Conservation (phyloP, 202 grass and related monocot species). For the Setaria viridis region DNA sequence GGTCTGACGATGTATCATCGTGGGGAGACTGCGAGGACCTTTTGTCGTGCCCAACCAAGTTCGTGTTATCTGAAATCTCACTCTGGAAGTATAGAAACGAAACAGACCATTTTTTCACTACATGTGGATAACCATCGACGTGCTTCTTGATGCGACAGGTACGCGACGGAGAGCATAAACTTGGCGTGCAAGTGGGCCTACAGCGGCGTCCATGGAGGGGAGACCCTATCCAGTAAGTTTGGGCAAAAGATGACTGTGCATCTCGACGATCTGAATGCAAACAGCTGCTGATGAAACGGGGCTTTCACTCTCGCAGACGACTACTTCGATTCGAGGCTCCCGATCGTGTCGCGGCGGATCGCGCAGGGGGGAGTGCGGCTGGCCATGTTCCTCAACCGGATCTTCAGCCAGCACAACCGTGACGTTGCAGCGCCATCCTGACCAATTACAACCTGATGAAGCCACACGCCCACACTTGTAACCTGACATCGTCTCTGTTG, state of each 20-base stretch:
- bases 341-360: slow-evolving; percentile 69
- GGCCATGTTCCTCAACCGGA: slow-evolving; percentile 76
- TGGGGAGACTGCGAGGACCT: slow-evolving; percentile 79
- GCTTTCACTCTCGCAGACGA: slow-evolving; percentile 44
- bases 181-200: slow-evolving; percentile 89
- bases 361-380: slow-evolving; percentile 86
- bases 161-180: slow-evolving; percentile 78
- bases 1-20: slow-evolving; percentile 68
- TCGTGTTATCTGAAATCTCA: slow-evolving; percentile 13
- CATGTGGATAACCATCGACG: background rate
- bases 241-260: background rate
- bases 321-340: slow-evolving; percentile 80
- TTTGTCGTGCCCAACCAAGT: slow-evolving; percentile 73
- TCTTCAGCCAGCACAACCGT: slow-evolving; percentile 62
- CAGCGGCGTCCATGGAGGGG: slow-evolving; percentile 52
- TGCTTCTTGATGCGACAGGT: slow-evolving; percentile 50
- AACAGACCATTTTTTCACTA: background rate
- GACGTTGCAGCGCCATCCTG: background rate
- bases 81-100: background rate
- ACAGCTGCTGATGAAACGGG: background rate
- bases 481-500: too few relatives aligned
- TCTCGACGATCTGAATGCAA: background rate
- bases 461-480: too few relatives aligned
- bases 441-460: too few relatives aligned
- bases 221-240: slow-evolving; percentile 68